Base-by-base conservation (phyloP, 2,329 filamentous ascomycete genomes). In the Nigrospora sphaerica region DNA sequence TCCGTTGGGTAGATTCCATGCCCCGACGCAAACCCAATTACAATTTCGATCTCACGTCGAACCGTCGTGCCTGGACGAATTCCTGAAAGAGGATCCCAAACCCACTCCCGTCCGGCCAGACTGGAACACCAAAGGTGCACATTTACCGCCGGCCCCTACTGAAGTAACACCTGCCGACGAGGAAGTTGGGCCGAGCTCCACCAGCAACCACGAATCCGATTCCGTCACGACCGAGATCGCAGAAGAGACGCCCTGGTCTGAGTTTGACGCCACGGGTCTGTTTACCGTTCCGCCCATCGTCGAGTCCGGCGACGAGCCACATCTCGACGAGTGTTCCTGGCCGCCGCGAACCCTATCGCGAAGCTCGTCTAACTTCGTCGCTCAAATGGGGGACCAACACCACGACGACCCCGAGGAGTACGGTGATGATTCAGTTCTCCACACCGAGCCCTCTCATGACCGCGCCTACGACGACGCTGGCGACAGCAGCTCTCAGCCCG, bases 401-500 rank as follows among this genome's bases (percentile, higher is more conserved):
- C 64, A 41, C 45, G 49, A 41, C 42, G 39, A 51, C 39, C 42
- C 52, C 17, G 47, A 54, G 16, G 54, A 57, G 6, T 18, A 51
- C 23, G 54, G 46, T 5, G 59, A 63, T 13, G 53, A 60, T 44
- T 67, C 65, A 3, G 50, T 62, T 9, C 43, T 65, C 13, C 52
- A 55, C 47, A 60, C 60, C 39, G 60, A 45, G 35, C 32, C 16
- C 28, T 38, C 28, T 13, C 17, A 65, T 31, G 56, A 57, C 32
- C 55, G 50, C 17, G 12, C 49, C 53, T 11, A 41, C 47, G 64
- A 66, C 12, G 59, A 64, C 11, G 63, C 54, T 14, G 68, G 62
- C 9, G 69, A 75, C 40, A 72, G 65, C 57, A 74, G 72, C 59
- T 78, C 73, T 1, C 74, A 74, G 45, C 68, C 76, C 48, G 73